Evolutionary conservation across 2,329 filamentous ascomycete species (phyloP).

Genomic region (Aspergillus sp.): DNA sequence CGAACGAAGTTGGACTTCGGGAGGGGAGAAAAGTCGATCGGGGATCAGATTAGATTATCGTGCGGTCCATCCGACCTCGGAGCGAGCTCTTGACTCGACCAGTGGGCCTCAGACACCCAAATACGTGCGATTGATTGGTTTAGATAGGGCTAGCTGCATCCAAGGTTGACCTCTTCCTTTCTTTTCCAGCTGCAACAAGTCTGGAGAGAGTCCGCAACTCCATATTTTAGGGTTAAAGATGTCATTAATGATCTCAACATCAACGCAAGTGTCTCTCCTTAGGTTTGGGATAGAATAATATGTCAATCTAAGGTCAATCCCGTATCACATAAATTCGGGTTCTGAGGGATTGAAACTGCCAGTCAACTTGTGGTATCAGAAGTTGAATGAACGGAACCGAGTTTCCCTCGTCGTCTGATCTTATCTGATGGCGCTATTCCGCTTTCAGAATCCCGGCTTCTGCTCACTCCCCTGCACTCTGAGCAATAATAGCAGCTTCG

Average conservation of each 20-base stretch:
- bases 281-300: background rate
- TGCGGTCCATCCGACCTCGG: constrained; percentile 32
- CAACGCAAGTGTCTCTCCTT: background rate
- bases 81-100: constrained; percentile 10
- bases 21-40: constrained; percentile 16
- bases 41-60: constrained; percentile 42
- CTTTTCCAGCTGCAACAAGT: background rate
- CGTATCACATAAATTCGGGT: background rate
- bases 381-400: constrained; percentile 10
- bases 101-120: background rate
- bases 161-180: background rate
- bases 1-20: background rate
- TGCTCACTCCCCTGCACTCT: background rate
- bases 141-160: constrained; percentile 2
- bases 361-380: too few relatives aligned
- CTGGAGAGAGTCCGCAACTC: background rate
- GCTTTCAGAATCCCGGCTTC: constrained; percentile 11
- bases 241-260: background rate
- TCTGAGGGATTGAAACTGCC: background rate
- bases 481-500: constrained; percentile 6
- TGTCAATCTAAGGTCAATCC: background rate
- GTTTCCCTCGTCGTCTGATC: constrained; percentile 27
- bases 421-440: constrained; percentile 33
- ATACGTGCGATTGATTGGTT: constrained; percentile 1
- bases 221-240: constrained; percentile 11